Base-by-base conservation (phyloP, 1,284 basidiomycete genomes). In the Cutaneotrichosporon sp. region DNA sequence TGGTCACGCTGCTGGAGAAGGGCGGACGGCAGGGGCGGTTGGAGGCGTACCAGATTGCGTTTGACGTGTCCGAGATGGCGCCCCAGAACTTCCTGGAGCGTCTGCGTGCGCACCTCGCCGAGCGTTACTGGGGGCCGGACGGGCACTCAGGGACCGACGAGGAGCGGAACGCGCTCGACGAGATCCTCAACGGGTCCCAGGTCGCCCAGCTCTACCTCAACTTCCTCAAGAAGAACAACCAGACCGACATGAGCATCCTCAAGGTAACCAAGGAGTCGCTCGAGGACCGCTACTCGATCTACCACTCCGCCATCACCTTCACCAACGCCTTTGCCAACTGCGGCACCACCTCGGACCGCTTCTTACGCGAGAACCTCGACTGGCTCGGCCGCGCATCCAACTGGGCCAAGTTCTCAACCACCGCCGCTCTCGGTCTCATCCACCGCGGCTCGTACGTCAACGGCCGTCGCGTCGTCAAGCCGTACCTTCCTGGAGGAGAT, bases 391-490 rank as follows among this genome's bases (percentile, higher is more conserved):
- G 91, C 63, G 95, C 95, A 2, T 89, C 89, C 45, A 97, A 98
- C 76, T 98, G 95, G 95, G 91, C 92, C 47, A 98, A 97, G 75
- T 98, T 97, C 81, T 91, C 92, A 9, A 91, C 94, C 2, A 97
- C 95, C 8, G 93, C 94, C 25, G 92, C 90, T 9, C 86, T 98
- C 25, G 95, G 95, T 69, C 91, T 97, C 56, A 97, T 98, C 68
- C 93, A 97, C 82, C 94, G 95, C 70, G 95, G 95, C 49, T 94
- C 93, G 75, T 90, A 93, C 72, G 87, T 92, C 70, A 90, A 95
- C 77, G 93, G 92, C 56, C 89, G 90, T 85, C 87, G 87, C 56
- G 91, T 97, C 56, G 86, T 98, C 29, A 89, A 89, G n/a, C 95
- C 95, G 0, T 97, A 97, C 78, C 86, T 97, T 45, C 95, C 95